Conservation (phyloP, 768 basidiomycete genomes). For the Russula abietina region DNA sequence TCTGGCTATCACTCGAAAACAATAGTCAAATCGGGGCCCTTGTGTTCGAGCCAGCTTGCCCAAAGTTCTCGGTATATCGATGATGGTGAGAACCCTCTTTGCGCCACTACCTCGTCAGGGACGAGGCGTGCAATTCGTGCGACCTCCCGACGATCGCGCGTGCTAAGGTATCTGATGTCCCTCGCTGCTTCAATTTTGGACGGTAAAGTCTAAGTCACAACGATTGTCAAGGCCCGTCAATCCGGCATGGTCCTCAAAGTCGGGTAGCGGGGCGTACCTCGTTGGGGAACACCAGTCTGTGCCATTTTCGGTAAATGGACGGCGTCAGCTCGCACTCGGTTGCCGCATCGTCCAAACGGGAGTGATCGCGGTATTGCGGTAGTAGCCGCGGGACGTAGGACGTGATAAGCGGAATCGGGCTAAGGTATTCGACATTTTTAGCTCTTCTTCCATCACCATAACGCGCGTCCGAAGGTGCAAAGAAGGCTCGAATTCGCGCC, state of each 20-base stretch:
- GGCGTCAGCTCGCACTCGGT: constrained; percentile 32
- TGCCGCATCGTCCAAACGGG: constrained; percentile 20
- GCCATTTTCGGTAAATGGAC: constrained; percentile 41
- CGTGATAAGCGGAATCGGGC: constrained; percentile 26
- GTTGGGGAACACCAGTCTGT: constrained; percentile 40
- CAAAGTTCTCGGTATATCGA: constrained; percentile 36
- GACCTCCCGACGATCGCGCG: constrained; percentile 37
- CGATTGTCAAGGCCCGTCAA: neutral
- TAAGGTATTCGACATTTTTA: neutral
- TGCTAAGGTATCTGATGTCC: constrained; percentile 35
- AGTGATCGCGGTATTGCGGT: constrained; percentile 34
- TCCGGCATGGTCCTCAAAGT: neutral
- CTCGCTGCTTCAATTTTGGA: constrained; percentile 33
- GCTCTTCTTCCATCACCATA: neutral
- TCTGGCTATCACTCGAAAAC: constrained; percentile 32
- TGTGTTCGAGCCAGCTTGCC: constrained; percentile 36
- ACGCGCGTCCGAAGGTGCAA: constrained; percentile 27
- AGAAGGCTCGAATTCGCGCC: constrained; percentile 25
- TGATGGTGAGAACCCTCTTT: constrained; percentile 20
- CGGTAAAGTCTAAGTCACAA: constrained; percentile 35
- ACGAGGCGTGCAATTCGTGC: constrained; percentile 38
- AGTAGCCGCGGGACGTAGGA: constrained; percentile 37
- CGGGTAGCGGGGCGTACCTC: constrained; percentile 29
- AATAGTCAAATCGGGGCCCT: constrained; percentile 33
- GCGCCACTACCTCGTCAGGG: constrained; percentile 36